These are phyloP conservation scores for Fusarium tuaranense DNA, from an alignment of 2,329 filamentous ascomycete species.

Conservation along the genomic window DNA sequence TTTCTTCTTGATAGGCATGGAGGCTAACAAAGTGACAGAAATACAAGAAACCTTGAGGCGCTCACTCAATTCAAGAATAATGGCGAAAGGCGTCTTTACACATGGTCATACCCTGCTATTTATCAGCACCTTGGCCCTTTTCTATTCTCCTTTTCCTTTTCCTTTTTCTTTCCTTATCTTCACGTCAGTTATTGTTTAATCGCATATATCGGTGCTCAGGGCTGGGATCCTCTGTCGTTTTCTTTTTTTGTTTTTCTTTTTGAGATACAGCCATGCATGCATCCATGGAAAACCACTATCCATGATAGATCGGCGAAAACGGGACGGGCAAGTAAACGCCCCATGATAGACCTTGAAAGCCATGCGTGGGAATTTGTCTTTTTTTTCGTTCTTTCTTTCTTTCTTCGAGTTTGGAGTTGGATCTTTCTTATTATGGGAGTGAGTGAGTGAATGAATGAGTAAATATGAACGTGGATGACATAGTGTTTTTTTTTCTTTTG, in stretches of 20 bases:
- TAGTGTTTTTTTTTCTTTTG: background rate
- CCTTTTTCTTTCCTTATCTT: slow-evolving; percentile 3
- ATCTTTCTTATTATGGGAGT: slow-evolving; percentile 2
- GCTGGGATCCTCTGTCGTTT: slow-evolving; percentile 28
- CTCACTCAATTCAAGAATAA: background rate
- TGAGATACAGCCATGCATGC: slow-evolving; percentile 23
- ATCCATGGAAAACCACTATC: slow-evolving; percentile 15
- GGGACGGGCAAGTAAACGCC: slow-evolving; percentile 31
- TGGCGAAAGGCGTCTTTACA: slow-evolving; percentile 17
- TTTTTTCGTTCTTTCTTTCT: background rate
- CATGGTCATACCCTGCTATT: slow-evolving; percentile 13
- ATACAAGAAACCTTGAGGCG: slow-evolving; percentile 59
- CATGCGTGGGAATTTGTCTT: slow-evolving; percentile 3
- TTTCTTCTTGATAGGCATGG: background rate
- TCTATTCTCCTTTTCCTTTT: slow-evolving; percentile 12
- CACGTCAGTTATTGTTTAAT: background rate
- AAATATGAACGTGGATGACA: background rate
- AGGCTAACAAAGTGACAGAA: slow-evolving; percentile 51
- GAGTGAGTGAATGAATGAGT: background rate
- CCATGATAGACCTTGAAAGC: slow-evolving; percentile 33
- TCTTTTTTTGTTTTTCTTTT: background rate
- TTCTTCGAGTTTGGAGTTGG: slow-evolving; percentile 32
- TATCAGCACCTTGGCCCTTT: slow-evolving; percentile 4
- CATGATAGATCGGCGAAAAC: slow-evolving; percentile 41
- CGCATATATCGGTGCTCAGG: slow-evolving; percentile 31